Conservation (phyloP, 2,329 filamentous ascomycete species). For the Raffaelea albimanens region DNA sequence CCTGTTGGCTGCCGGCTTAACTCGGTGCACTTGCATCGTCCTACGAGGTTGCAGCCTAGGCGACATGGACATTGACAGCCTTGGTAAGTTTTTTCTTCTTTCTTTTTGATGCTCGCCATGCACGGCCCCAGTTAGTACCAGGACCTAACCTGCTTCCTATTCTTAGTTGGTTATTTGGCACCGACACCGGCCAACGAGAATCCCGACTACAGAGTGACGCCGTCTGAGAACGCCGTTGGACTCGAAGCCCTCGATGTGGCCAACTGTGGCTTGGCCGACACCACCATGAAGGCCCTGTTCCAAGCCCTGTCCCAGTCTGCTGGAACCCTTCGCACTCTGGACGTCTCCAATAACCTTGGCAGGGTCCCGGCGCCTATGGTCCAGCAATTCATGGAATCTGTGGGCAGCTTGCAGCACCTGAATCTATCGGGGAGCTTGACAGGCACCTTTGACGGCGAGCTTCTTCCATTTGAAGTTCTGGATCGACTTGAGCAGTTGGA, state of each 20-base stretch:
- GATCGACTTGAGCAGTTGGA: slow-evolving; percentile 35
- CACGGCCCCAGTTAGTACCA: too few species aligned
- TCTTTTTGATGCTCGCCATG: too few species aligned
- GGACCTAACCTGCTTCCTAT: too few species aligned
- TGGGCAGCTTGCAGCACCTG: slow-evolving; percentile 34
- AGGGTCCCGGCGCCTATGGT: slow-evolving; percentile 38
- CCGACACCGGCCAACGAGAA: slow-evolving; percentile 2
- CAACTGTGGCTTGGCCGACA: slow-evolving; percentile 40
- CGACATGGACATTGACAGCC: slow-evolving; percentile 35
- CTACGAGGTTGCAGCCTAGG: slow-evolving; percentile 41
- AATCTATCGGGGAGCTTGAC: slow-evolving; percentile 43
- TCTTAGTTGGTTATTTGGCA: slow-evolving; percentile 8
- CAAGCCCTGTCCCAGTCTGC: slow-evolving; percentile 28
- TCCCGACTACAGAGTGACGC: neutral
- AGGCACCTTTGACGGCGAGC: slow-evolving; percentile 30
- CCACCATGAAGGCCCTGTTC: slow-evolving; percentile 37
- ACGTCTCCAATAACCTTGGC: slow-evolving; percentile 44
- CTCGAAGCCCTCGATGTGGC: slow-evolving; percentile 41
- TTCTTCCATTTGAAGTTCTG: slow-evolving; percentile 36
- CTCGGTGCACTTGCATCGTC: slow-evolving; percentile 41
- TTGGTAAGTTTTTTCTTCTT: too few species aligned
- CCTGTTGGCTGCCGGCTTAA: slow-evolving; percentile 31
- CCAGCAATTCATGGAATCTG: slow-evolving; percentile 31
- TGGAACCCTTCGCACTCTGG: slow-evolving; percentile 33
- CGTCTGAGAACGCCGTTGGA: slow-evolving; percentile 17